Evolutionary conservation across 1,284 basidiomycete species (phyloP).

Genomic region (Caloboletus firmus): DNA sequence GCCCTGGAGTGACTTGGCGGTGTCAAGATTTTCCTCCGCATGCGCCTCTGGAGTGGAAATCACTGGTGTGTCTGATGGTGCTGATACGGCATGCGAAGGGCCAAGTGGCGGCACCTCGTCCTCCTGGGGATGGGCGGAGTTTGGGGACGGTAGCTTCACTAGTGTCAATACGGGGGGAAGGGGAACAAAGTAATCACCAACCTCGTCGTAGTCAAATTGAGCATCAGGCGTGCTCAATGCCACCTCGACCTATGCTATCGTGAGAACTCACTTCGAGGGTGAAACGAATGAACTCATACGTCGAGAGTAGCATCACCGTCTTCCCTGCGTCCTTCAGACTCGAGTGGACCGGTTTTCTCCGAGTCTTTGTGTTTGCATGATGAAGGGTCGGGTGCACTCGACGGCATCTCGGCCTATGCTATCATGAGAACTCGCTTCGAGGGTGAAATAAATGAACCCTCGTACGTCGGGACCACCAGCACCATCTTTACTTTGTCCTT

Average conservation of each 20-base stretch:
- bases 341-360: too few species aligned
- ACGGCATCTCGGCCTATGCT: background rate
- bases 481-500: background rate
- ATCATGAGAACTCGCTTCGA: background rate
- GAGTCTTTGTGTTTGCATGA: background rate
- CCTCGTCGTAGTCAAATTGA: background rate
- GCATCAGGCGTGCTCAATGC: background rate
- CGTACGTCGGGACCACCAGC: background rate
- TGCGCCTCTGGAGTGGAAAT: background rate
- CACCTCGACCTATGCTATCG: background rate
- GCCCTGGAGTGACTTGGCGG: background rate
- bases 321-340: too few species aligned
- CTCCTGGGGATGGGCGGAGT: background rate
- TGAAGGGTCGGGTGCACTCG: background rate
- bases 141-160: background rate
- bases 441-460: background rate
- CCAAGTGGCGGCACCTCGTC: background rate
- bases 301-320: too few species aligned
- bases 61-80: background rate
- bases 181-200: background rate
- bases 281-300: background rate
- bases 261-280: background rate
- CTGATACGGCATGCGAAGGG: too few species aligned
- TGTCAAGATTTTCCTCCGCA: background rate
- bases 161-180: background rate